Percentiles rank a stretch among this genome's conserved stretches.
These are phyloP conservation scores for Microcos paniculata DNA, from an alignment of 345 rosid genomes.

Conservation along the genomic window DNA sequence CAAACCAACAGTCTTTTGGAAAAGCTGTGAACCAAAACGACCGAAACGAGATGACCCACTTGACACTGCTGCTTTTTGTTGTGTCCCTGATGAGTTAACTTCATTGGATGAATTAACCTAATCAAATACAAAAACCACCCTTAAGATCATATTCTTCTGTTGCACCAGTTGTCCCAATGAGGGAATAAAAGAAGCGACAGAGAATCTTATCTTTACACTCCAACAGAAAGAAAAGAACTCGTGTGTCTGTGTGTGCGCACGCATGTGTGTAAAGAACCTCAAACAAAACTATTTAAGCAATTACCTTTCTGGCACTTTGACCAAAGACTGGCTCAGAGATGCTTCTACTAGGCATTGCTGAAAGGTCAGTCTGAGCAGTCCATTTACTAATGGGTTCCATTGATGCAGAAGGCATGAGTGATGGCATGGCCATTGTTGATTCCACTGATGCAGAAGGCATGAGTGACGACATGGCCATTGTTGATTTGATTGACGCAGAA, in stretches of 20 bases:
- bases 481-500: constrained; percentile 50
- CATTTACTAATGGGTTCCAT: constrained; percentile 55
- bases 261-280: neutral
- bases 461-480: constrained; percentile 50
- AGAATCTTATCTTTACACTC: neutral
- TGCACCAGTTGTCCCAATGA: neutral
- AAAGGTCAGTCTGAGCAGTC: constrained; percentile 40
- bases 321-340: constrained; percentile 72
- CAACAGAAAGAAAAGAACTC: neutral
- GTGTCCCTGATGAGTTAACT: constrained; percentile 27
- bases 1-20: constrained; percentile 53
- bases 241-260: neutral
- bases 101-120: constrained; percentile 39
- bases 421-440: constrained; percentile 51
- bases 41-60: constrained; percentile 43
- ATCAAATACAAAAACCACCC: constrained; percentile 10
- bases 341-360: constrained; percentile 49
- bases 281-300: neutral
- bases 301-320: constrained; percentile 60
- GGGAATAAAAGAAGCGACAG: neutral
- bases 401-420: constrained; percentile 51
- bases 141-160: neutral
- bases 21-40: constrained; percentile 51
- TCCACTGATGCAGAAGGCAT: constrained; percentile 52
- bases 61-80: constrained; percentile 34